Percentiles rank a stretch among this genome's conserved stretches.
Conservation (phyloP, 2,329 filamentous ascomycete species). For the Apiospora hydei region DNA sequence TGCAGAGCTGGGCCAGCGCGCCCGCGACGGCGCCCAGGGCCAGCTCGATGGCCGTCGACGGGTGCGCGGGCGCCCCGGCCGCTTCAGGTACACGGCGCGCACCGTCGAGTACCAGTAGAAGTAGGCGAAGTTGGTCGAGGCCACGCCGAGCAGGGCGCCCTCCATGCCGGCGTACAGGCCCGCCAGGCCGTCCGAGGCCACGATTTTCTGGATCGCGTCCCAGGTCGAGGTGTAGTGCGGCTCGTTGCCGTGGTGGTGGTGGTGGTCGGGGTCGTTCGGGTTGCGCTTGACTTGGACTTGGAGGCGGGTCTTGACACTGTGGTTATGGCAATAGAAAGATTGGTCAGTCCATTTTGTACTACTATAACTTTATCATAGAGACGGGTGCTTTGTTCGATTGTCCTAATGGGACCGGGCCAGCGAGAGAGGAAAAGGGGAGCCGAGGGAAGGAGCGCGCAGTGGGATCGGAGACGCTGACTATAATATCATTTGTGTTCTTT, state of each 20-base stretch:
- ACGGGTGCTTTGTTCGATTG: neutral
- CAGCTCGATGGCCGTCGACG: slow-evolving; percentile 83
- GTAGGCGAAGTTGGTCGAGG: slow-evolving; percentile 98
- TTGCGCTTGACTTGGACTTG: slow-evolving; percentile 88
- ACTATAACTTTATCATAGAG: neutral
- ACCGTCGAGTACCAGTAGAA: slow-evolving; percentile 99
- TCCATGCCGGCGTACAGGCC: slow-evolving; percentile 91
- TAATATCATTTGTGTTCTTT: neutral
- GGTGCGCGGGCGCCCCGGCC: slow-evolving; percentile 45
- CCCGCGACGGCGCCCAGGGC: slow-evolving; percentile 86
- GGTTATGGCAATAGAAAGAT: neutral
- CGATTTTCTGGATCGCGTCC: slow-evolving; percentile 87
- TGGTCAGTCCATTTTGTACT: neutral
- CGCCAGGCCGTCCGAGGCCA: slow-evolving; percentile 77
- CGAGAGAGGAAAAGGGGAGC: neutral
- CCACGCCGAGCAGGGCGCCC: slow-evolving; percentile 87
- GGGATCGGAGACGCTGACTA: slow-evolving; percentile 8
- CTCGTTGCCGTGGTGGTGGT: slow-evolving; percentile 47
- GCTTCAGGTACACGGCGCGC: slow-evolving; percentile 77
- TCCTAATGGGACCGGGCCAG: neutral
- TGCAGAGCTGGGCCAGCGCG: slow-evolving; percentile 92
- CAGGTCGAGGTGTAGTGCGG: slow-evolving; percentile 86
- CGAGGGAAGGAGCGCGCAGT: slow-evolving; percentile 16
- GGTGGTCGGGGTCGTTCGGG: slow-evolving; percentile 47
- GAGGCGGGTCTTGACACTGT: slow-evolving; percentile 91